Evolutionary conservation across 768 basidiomycete species (phyloP).

Genomic region (Lactarius akahatsu): DNA sequence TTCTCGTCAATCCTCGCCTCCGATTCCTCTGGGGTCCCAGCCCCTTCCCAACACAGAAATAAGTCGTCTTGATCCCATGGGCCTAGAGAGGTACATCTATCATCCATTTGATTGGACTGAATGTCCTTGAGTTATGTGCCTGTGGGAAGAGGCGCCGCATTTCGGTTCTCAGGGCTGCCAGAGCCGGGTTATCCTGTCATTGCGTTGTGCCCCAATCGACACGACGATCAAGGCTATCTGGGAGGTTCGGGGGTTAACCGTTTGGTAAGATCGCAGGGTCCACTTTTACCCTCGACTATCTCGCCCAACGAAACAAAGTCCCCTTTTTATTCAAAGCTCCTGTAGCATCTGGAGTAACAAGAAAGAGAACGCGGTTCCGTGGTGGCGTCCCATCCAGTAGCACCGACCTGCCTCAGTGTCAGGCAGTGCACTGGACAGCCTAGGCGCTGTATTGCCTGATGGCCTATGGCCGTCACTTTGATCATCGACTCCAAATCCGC

Average conservation of each 20-base stretch:
- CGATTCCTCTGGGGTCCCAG: conserved; percentile 19
- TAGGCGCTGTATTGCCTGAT: conserved; percentile 20
- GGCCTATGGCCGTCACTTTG: conserved; percentile 10
- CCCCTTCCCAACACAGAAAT: conserved; percentile 31
- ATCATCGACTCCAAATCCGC: conserved; percentile 29
- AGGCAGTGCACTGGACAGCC: conserved; percentile 35
- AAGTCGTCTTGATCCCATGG: conserved; percentile 35
- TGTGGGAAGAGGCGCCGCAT: conserved; percentile 33
- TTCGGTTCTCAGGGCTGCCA: conserved; percentile 35
- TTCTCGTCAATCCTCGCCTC: conserved; percentile 18
- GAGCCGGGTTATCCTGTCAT: conserved; percentile 34
- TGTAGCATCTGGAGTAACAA: conserved; percentile 36
- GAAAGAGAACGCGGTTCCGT: conserved; percentile 33
- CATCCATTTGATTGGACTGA: not conserved
- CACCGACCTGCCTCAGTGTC: conserved; percentile 34
- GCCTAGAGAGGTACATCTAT: conserved; percentile 33
- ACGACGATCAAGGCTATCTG: conserved; percentile 5
- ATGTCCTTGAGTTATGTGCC: conserved; percentile 28
- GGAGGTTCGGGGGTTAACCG: conserved; percentile 19
- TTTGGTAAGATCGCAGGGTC: conserved; percentile 31
- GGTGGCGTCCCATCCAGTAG: conserved; percentile 36
- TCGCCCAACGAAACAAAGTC: not conserved
- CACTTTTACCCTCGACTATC: conserved; percentile 5
- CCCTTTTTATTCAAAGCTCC: conserved; percentile 28
- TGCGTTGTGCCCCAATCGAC: conserved; percentile 32